phyloP scores from a whole-genome alignment of 805 yeast genomes.

The Candida ortonii region DNA sequence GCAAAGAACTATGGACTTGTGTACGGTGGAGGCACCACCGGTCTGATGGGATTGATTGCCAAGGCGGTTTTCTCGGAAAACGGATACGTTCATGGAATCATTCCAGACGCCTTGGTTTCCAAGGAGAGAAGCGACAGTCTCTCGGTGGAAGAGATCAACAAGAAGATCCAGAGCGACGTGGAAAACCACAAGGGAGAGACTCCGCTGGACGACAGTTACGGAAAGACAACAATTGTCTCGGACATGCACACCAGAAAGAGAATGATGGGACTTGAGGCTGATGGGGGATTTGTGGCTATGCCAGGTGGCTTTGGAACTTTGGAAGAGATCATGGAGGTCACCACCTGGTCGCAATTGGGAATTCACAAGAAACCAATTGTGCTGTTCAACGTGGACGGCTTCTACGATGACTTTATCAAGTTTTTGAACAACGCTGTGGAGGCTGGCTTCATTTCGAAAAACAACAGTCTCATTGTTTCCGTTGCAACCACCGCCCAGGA shows the following conservation, averaged over 20 bases:
- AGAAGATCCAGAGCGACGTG: conserved; percentile 47
- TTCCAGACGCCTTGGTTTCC: conserved; percentile 71
- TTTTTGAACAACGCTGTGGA: conserved; percentile 60
- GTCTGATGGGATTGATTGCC: conserved; percentile 74
- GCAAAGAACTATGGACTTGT: conserved; percentile 65
- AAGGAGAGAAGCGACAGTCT: conserved; percentile 53
- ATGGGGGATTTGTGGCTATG: conserved; percentile 75
- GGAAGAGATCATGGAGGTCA: conserved; percentile 86
- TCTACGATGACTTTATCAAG: conserved; percentile 64
- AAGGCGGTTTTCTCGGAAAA: conserved; percentile 51
- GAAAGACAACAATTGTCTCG: conserved; percentile 73
- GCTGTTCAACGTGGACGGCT: conserved; percentile 74
- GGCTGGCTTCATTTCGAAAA: conserved; percentile 64
- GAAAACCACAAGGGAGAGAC: conserved; percentile 65
- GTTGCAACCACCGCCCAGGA: conserved; percentile 69
- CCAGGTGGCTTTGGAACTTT: conserved; percentile 93
- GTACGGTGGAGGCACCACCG: conserved; percentile 90
- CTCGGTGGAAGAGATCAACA: conserved; percentile 42
- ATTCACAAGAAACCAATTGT: conserved; percentile 82
- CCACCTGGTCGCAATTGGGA: conserved; percentile 88
- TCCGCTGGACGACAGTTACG: conserved; percentile 57
- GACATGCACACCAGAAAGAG: conserved; percentile 91
- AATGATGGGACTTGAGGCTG: conserved; percentile 83
- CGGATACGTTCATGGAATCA: conserved; percentile 77
- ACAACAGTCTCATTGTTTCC: conserved; percentile 64